Conservation (phyloP, 805 yeast genomes). For the Metschnikowia dekortorum region DNA sequence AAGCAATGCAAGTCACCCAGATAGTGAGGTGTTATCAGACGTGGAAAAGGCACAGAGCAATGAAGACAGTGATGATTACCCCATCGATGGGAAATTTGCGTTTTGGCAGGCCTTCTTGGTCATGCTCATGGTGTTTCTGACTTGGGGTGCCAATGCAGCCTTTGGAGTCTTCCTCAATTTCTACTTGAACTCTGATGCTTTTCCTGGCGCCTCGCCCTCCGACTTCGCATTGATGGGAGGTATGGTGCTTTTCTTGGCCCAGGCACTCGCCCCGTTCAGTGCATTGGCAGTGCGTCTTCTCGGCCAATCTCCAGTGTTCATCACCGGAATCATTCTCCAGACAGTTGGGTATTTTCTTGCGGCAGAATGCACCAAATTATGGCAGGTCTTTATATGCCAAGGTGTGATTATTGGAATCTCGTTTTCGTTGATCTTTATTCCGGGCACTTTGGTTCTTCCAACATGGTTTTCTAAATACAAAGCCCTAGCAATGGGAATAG, state of each 20-base stretch:
- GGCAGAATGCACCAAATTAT: conserved; percentile 50
- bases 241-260: conserved; percentile 56
- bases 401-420: conserved; percentile 60
- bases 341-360: conserved; percentile 57
- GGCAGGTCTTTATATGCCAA: conserved; percentile 68
- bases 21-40: background rate
- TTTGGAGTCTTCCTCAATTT: conserved; percentile 56
- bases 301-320: conserved; percentile 47
- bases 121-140: conserved; percentile 41
- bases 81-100: conserved; percentile 17
- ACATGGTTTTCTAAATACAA: conserved; percentile 67
- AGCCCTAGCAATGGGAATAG: conserved; percentile 50
- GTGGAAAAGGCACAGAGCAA: background rate
- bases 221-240: conserved; percentile 72
- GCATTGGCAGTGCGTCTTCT: conserved; percentile 37
- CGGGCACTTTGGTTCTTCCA: conserved; percentile 58
- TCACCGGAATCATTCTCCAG: conserved; percentile 47
- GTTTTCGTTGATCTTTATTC: conserved; percentile 51
- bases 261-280: conserved; percentile 51
- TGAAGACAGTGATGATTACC: conserved; percentile 9
- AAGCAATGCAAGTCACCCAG: background rate
- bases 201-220: conserved; percentile 50
- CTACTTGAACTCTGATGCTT: conserved; percentile 39
- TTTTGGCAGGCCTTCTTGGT: conserved; percentile 19
- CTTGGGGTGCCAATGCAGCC: conserved; percentile 58